Evolutionary conservation across 768 basidiomycete species (phyloP), one percentile per base, ranked within the genome.

Genomic region (Collybia sp.): DNA sequence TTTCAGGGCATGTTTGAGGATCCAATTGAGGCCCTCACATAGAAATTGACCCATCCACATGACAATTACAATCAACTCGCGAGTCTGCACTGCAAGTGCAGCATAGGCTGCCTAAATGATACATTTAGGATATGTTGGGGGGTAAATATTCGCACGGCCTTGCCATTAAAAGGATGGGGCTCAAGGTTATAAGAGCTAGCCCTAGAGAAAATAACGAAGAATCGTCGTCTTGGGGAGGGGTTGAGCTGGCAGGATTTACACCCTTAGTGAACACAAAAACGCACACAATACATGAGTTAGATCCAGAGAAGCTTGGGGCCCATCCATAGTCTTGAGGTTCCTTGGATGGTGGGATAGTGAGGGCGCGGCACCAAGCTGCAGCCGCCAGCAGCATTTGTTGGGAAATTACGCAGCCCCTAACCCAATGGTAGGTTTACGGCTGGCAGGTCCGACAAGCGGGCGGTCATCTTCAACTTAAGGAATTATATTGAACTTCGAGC

Each of bases 1-100:
- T 57, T 82, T 85, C 33, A 91, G 63, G 33, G 70, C 47, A 40
- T 70, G 80, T 60, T 93, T 93, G 17, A 92, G 56, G 20, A 80
- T 58, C 59, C 75, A 79, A 54, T 90, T 93, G 47, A 87, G 60
- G 2, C 60, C 78, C 59, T 92, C 90, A 30, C 84, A 83, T 3
- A 72, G 66, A 44, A 88, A 59, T 58, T 93, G 90, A 30, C 90
- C 90, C 0, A 73, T 72, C 85, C 88, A 89, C 88, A 92, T 91
- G 37, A 81, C 73, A 50, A 90, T 75, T 58, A 93, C 75, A n/a
- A 83, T 66, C 42, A 85, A 76, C 62, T 93, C 90, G 20, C 90
- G 82, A 3, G 85, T 88, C 51, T 84, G 79, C 2, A 88, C 74
- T 2, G 82, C 77, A 9, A 92, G 70, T 2, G 74, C 83, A 6